Percentiles rank a stretch among this genome's conserved stretches.
Evolutionary conservation across 331 rosid genomes (phyloP).

Genomic region (Malus hybrid): DNA sequence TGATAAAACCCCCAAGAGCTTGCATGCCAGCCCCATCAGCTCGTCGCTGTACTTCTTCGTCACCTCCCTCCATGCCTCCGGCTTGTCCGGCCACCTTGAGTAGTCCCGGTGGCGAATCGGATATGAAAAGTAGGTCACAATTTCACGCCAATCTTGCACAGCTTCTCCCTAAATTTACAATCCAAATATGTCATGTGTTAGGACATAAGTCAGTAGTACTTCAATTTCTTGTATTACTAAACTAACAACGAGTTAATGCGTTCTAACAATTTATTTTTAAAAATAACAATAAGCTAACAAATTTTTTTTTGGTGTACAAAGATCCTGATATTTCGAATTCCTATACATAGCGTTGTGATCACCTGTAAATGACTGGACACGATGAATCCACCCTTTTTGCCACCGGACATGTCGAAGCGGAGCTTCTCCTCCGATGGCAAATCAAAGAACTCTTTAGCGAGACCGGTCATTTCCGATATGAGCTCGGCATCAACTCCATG

Average conservation of each 20-base stretch:
- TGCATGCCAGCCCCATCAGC: slow-evolving; percentile 61
- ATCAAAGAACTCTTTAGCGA: slow-evolving; percentile 57
- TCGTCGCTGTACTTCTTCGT: slow-evolving; percentile 69
- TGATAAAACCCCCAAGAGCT: slow-evolving; percentile 62
- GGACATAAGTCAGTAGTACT: background rate
- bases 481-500: slow-evolving; percentile 60
- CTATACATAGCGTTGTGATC: background rate
- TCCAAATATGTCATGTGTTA: too few species aligned
- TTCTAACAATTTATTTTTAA: background rate
- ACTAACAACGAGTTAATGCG: background rate
- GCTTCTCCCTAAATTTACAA: slow-evolving; percentile 56
- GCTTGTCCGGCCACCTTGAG: slow-evolving; percentile 80
- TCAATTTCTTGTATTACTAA: background rate
- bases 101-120: slow-evolving; percentile 54
- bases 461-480: slow-evolving; percentile 49
- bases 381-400: slow-evolving; percentile 86
- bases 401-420: slow-evolving; percentile 88
- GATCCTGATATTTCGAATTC: background rate
- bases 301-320: background rate
- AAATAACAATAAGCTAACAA: background rate
- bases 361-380: slow-evolving; percentile 93
- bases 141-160: slow-evolving; percentile 82
- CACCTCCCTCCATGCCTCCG: slow-evolving; percentile 53
- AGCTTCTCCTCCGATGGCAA: slow-evolving; percentile 77
- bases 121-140: slow-evolving; percentile 64